Conservation (phyloP, 1,284 basidiomycete species). For the Pseudomicrostroma phylloplanum region DNA sequence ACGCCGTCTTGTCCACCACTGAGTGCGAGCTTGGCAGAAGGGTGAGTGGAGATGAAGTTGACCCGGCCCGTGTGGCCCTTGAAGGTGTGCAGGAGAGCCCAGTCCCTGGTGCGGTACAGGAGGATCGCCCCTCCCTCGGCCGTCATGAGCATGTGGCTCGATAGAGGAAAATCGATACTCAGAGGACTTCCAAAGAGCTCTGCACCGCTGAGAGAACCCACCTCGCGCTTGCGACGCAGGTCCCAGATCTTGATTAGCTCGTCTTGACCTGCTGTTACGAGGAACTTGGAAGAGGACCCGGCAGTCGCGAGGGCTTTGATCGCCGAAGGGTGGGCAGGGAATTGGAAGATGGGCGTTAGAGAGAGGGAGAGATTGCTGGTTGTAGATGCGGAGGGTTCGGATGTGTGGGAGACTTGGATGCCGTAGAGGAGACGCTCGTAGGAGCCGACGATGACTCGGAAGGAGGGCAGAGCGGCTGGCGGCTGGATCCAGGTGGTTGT, state of each 20-base stretch:
- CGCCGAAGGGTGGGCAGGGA: conserved; percentile 89
- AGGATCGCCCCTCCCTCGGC: conserved; percentile 67
- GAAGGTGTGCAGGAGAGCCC: conserved; percentile 77
- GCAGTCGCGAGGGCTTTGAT: conserved; percentile 67
- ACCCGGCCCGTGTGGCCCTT: conserved; percentile 90
- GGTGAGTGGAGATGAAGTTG: conserved; percentile 83
- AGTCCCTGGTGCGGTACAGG: conserved; percentile 85
- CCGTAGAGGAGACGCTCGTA: conserved; percentile 96
- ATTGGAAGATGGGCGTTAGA: conserved; percentile 82
- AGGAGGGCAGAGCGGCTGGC: conserved; percentile 49
- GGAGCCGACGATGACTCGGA: conserved; percentile 81
- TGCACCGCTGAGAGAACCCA: conserved; percentile 84
- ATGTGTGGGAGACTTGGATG: conserved; percentile 62
- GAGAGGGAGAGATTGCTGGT: conserved; percentile 29
- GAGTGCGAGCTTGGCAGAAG: conserved; percentile 80
- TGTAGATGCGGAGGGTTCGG: conserved; percentile 8
- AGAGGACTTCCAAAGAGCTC: conserved; percentile 72
- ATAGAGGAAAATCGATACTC: conserved; percentile 75
- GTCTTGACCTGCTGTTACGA: conserved; percentile 87
- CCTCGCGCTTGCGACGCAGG: conserved; percentile 76
- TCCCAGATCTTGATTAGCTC: conserved; percentile 99
- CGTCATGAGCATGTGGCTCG: conserved; percentile 79
- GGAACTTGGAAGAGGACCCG: conserved; percentile 72
- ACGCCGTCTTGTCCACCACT: conserved; percentile 85
- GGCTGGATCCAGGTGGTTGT: conserved; percentile 17